Percentiles rank a stretch among this genome's conserved stretches.
phyloP scores from a whole-genome alignment of 768 basidiomycete genomes.

The Leccinellum albellum region DNA sequence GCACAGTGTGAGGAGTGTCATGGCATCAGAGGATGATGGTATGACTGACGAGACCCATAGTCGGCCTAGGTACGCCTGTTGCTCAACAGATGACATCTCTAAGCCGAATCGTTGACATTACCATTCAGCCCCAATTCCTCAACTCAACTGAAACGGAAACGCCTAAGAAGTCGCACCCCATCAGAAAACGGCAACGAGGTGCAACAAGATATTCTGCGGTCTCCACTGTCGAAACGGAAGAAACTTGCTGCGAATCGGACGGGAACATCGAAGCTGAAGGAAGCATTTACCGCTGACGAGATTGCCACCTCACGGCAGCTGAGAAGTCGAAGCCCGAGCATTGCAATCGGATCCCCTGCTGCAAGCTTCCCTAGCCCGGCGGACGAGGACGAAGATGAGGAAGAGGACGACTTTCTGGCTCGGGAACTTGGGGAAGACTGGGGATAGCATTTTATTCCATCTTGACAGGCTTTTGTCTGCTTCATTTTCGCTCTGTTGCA shows the following conservation, averaged over 20 bases:
- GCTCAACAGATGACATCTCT: conserved; percentile 19
- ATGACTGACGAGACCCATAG: conserved; percentile 50
- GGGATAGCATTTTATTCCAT: conserved; percentile 45
- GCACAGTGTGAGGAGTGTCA: conserved; percentile 40
- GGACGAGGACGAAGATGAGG: conserved; percentile 54
- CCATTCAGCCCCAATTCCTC: conserved; percentile 37
- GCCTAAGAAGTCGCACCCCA: conserved; percentile 68
- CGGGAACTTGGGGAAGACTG: conserved; percentile 73
- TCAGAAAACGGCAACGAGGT: conserved; percentile 46
- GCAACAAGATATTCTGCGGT: conserved; percentile 48
- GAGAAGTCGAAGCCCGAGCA: conserved; percentile 25
- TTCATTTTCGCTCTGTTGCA: conserved; percentile 8
- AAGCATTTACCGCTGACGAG: conserved; percentile 57
- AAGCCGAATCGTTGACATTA: conserved; percentile 4
- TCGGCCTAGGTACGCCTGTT: conserved; percentile 36
- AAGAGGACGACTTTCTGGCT: conserved; percentile 81
- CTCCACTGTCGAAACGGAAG: conserved; percentile 79
- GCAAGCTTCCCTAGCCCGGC: conserved; percentile 24
- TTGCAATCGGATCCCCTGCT: conserved; percentile 5
- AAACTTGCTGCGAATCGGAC: conserved; percentile 64
- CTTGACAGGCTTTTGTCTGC: not conserved
- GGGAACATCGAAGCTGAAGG: conserved; percentile 66
- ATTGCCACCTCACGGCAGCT: conserved; percentile 23
- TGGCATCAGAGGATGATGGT: conserved; percentile 47
- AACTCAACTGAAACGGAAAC: conserved; percentile 57